Evolutionary conservation across 1,139 yeast species (phyloP), one percentile per base, ranked within the genome.

Genomic region (Debaryomyces robertsiae): DNA sequence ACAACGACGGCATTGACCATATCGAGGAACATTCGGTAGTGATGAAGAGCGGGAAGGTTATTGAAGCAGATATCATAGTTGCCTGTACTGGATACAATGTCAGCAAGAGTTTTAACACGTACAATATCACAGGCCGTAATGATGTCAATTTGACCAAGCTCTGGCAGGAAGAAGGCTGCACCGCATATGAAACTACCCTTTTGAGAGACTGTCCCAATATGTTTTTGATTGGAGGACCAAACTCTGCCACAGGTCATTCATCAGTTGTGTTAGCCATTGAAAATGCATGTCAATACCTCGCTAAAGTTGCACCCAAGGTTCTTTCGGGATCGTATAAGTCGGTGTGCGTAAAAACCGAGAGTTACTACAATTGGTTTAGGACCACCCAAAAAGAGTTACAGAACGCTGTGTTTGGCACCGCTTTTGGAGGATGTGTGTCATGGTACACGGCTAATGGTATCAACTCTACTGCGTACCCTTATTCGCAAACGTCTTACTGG

Each of bases 61-160:
- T 68, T 10, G 52, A 60, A 19, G 73, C 69, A 3, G 77, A 71
- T 48, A 61, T 69, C 14, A 67, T 71, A 34, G 71, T 70, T 27
- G 76, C 75, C 4, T 71, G 77, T 49, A 70, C 75, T 25, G 77
- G 77, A 3, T 71, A 71, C 48, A 53, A 67, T 38, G 36, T 62
- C 19, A 39, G 28, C 2, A 53, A 48, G 32, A 53, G 63, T 36
- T 53, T 54, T 37, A 32, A 34, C 5, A 56, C 57, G 2, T 55
- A 54, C 36, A 40, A 54, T 10, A 44, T 65, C 13, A 40, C 46
- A 13, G 75, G 75, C 3, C 49, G 55, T n/a, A 50, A 64, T 36
- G 67, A 66, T 1, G 38, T 44, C 10, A 43, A 54, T 14, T 33
- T 66, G 3, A 28, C 32, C 11, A 42, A 57, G 17, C 23, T 54